phyloP scores from a whole-genome alignment of 495 filamentous ascomycete species.

The Massariosphaeria phaeospora region DNA sequence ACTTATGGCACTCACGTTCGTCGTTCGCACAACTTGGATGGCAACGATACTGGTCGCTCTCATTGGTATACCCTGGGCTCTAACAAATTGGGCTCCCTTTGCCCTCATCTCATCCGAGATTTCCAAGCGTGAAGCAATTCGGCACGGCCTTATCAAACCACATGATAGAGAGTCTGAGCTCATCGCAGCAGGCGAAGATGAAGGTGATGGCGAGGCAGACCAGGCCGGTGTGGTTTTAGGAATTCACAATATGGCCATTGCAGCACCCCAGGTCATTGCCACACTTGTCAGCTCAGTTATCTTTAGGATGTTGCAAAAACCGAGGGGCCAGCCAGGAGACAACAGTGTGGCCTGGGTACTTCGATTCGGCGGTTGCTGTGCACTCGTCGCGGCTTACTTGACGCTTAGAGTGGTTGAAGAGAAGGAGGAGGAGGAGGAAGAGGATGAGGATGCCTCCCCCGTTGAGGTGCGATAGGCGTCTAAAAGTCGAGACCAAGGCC shows the following conservation, averaged over 20 bases:
- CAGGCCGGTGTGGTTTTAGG: constrained; percentile 87
- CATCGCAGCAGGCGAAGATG: constrained; percentile 42
- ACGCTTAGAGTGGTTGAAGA: constrained; percentile 38
- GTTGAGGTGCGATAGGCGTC: neutral
- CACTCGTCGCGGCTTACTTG: constrained; percentile 64
- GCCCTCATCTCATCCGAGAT: constrained; percentile 88
- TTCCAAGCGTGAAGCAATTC: constrained; percentile 65
- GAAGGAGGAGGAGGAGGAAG: constrained; percentile 18
- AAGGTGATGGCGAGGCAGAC: constrained; percentile 52
- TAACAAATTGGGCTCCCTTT: constrained; percentile 88
- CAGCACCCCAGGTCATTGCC: constrained; percentile 81
- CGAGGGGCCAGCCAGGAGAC: constrained; percentile 73
- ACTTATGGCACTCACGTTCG: constrained; percentile 75
- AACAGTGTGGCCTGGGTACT: constrained; percentile 81
- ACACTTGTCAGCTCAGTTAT: constrained; percentile 75
- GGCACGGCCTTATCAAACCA: constrained; percentile 49
- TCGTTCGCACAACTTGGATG: constrained; percentile 59
- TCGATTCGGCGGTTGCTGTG: constrained; percentile 71
- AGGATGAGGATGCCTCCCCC: neutral
- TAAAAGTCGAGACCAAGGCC: neutral
- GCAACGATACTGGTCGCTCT: constrained; percentile 71
- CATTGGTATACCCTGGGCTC: constrained; percentile 81
- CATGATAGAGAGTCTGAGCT: constrained; percentile 30
- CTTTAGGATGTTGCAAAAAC: constrained; percentile 77
- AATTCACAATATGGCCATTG: constrained; percentile 87